Evolutionary conservation across 2,329 filamentous ascomycete genomes (phyloP).

Genomic region (Botrytis medusae): DNA sequence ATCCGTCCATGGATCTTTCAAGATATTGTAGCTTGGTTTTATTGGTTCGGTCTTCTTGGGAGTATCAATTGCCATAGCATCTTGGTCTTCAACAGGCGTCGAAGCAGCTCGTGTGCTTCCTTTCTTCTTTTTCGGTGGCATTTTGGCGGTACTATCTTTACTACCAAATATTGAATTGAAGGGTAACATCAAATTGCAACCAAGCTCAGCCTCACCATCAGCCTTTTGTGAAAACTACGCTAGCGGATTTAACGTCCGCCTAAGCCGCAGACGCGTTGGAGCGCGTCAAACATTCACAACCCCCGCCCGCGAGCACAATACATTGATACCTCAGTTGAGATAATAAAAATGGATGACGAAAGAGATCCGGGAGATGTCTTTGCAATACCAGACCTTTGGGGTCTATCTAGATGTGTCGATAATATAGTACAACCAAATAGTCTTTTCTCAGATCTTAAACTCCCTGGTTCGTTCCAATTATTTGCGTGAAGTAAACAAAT

Average conservation of each 20-base stretch:
- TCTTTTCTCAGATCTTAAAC: slow-evolving; percentile 38
- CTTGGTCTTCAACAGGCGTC: slow-evolving; percentile 56
- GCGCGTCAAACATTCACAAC: background rate
- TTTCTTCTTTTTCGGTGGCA: slow-evolving; percentile 71
- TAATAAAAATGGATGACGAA: slow-evolving; percentile 40
- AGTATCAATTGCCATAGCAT: slow-evolving; percentile 60
- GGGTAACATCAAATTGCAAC: background rate
- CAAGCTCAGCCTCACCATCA: slow-evolving; percentile 16
- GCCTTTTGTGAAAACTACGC: slow-evolving; percentile 3
- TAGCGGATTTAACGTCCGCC: slow-evolving; percentile 5
- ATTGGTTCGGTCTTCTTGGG: slow-evolving; percentile 40
- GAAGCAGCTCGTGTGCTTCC: slow-evolving; percentile 56
- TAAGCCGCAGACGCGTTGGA: slow-evolving; percentile 1
- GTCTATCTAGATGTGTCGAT: slow-evolving; percentile 51
- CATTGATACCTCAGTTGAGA: background rate
- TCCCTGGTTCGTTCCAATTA: slow-evolving; percentile 32
- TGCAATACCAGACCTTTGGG: slow-evolving; percentile 61
- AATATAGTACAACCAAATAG: slow-evolving; percentile 35
- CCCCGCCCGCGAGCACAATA: background rate
- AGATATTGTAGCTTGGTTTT: slow-evolving; percentile 48
- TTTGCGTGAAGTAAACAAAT: background rate
- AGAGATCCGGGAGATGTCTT: slow-evolving; percentile 54
- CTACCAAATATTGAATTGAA: background rate
- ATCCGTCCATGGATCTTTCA: slow-evolving; percentile 84
- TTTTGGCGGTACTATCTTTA: slow-evolving; percentile 39